phyloP scores from a whole-genome alignment of 208 protist genomes.

The Giardia muris region DNA sequence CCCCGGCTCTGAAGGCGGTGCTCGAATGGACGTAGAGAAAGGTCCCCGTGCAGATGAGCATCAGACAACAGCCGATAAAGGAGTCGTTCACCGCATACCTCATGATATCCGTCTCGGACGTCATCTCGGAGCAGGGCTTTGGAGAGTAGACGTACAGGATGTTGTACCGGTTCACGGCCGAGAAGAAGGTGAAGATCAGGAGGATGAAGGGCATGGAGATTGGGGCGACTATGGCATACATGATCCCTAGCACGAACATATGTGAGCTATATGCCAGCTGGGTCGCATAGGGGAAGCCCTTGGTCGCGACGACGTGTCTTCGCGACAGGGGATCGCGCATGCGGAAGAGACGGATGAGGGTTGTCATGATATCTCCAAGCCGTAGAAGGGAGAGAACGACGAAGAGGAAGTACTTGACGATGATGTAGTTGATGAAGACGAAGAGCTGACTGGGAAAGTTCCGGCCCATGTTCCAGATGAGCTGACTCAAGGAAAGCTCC shows the following conservation, averaged over 20 bases:
- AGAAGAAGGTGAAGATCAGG: background rate
- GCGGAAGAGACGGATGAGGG: background rate
- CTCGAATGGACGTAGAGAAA: background rate
- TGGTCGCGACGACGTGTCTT: background rate
- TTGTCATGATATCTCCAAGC: background rate
- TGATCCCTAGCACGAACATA: slow-evolving; percentile 19
- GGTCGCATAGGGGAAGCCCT: background rate
- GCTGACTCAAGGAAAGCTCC: background rate
- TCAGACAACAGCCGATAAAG: background rate
- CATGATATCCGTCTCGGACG: background rate
- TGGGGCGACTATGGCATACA: slow-evolving; percentile 23
- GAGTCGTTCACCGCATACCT: background rate
- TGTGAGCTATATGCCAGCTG: background rate
- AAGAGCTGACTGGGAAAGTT: background rate
- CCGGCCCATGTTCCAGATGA: background rate
- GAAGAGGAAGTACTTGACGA: slow-evolving; percentile 22
- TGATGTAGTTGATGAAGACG: slow-evolving; percentile 16
- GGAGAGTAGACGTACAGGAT: background rate
- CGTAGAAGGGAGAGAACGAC: background rate
- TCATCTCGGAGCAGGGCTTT: background rate
- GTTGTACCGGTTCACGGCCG: background rate
- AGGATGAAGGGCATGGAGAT: background rate
- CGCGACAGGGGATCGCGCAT: background rate
- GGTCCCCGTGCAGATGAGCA: background rate
- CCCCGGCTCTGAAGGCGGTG: background rate